phyloP scores from a whole-genome alignment of 1,284 basidiomycete species.

The Ganoderma multipileum region DNA sequence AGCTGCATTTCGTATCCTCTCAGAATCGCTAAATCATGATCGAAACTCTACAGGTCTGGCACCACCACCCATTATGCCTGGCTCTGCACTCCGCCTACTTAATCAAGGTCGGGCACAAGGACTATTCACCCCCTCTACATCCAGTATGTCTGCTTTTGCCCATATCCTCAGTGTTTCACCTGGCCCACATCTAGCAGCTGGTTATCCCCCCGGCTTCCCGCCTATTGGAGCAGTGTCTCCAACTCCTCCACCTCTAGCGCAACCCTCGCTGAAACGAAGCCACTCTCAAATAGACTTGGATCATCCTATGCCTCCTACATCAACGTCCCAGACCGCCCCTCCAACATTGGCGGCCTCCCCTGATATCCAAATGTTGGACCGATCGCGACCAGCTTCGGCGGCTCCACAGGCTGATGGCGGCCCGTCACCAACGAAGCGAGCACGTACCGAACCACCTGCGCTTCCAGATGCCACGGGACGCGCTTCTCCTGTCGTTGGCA shows the following conservation, averaged over 20 bases:
- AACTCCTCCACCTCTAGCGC: slow-evolving; percentile 55
- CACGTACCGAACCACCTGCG: slow-evolving; percentile 59
- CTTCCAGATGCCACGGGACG: slow-evolving; percentile 28
- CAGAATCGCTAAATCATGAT: slow-evolving; percentile 45
- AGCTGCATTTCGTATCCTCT: slow-evolving; percentile 53
- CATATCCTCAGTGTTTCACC: slow-evolving; percentile 45
- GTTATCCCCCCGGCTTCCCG: slow-evolving; percentile 53
- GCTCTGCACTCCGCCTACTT: slow-evolving; percentile 78
- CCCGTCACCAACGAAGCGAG: slow-evolving; percentile 70
- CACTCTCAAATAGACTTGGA: slow-evolving; percentile 54
- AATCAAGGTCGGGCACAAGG: slow-evolving; percentile 88
- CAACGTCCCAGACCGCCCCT: slow-evolving; percentile 36
- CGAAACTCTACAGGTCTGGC: slow-evolving; percentile 66
- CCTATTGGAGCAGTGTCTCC: slow-evolving; percentile 47
- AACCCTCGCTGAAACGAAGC: slow-evolving; percentile 51
- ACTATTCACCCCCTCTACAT: slow-evolving; percentile 82
- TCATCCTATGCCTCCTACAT: slow-evolving; percentile 25
- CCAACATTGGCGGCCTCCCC: slow-evolving; percentile 48
- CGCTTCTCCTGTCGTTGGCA: slow-evolving; percentile 19
- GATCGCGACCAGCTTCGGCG: slow-evolving; percentile 56
- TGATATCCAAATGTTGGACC: slow-evolving; percentile 54
- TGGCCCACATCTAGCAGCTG: slow-evolving; percentile 43
- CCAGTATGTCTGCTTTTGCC: slow-evolving; percentile 48
- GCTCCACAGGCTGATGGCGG: slow-evolving; percentile 54
- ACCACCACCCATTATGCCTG: slow-evolving; percentile 81